A percentile compares a stretch with the other conserved stretches of the same genome.
phyloP scores from a whole-genome alignment of 1,139 yeast species.

The Kluyveromyces marxianus region DNA sequence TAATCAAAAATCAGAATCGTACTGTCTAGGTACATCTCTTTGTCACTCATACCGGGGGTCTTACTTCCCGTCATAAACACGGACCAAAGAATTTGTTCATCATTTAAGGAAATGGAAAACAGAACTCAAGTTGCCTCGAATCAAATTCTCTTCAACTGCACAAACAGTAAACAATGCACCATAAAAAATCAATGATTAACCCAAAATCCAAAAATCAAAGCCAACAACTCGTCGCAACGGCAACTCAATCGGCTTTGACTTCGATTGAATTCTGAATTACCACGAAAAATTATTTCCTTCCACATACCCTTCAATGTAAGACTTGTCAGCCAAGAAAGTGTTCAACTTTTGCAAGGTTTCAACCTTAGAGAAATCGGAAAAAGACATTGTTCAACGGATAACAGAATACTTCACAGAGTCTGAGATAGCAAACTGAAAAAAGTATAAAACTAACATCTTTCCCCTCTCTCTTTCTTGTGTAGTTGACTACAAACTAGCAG shows the following conservation, averaged over 20 bases:
- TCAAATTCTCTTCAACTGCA: no score
- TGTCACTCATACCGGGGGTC: conserved; percentile 85
- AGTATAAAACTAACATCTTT: no score
- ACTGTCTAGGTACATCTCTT: conserved; percentile 15
- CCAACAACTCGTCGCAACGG: background rate
- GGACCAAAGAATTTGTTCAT: conserved; percentile 79
- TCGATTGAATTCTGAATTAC: no score
- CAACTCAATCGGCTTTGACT: no score
- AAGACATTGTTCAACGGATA: conserved; percentile 45
- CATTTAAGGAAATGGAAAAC: conserved; percentile 32
- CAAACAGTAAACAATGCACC: background rate
- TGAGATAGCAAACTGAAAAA: no score
- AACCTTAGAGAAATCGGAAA: conserved; percentile 70
- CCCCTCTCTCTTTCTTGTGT: no score
- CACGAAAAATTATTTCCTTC: background rate
- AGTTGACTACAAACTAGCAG: no score
- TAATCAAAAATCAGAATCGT: conserved; percentile 6
- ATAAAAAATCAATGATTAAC: no score
- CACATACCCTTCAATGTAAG: conserved; percentile 90
- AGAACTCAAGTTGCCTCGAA: no score
- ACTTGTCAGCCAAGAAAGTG: conserved; percentile 83
- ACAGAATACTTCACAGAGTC: no score
- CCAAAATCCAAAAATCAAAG: background rate
- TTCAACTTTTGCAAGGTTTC: conserved; percentile 81
- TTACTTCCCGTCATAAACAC: conserved; percentile 92